Base-by-base conservation (phyloP, 1,284 basidiomycete genomes). In the Sutorius eximius region DNA sequence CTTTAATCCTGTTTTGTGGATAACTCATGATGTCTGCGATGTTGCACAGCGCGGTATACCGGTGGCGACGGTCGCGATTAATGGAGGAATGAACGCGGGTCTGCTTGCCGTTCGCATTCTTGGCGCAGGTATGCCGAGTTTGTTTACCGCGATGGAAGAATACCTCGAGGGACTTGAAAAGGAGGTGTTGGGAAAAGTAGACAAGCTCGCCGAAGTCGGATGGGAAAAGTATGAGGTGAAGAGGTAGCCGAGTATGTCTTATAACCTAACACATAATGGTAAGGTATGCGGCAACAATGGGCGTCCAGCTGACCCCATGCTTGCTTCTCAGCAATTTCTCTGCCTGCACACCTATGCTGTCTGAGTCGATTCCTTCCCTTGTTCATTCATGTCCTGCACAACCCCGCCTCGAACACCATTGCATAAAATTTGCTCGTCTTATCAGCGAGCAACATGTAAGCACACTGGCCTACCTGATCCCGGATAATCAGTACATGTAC, bases 51-150 rank as follows among this genome's bases (percentile, higher is more conserved):
- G 96, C 45, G 97, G 96, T 24, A 92, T 99, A 57, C 96, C 96
- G 3, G 94, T 97, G 9, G 96, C 97, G 1, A 98, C 95, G 1
- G 95, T 98, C 11, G 96, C 95, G 1, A 98, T 99, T 73, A 95
- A 96, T 74, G 98, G 98, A 70, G 87, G 90, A 18, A 93, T 87
- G 55, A 99, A 99, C 66, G 96, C 95, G 0, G 96, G 89, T 1
- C 76, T 99, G 3, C 82, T 99, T 9, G 95, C 97, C 0, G 82
- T 97, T 7, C 85, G 96, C 12, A 96, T 98, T 37, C 79, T 99
- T 1, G 86, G 86, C 2, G 80, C 86, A 0, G 85, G 87, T 4
- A 85, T 90, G 33, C 90, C 93, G 0, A 65, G 72, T 7, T 78
- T 96, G 16, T 70, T 89, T 9, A 67, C 71, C 13, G 82, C 80